Base-by-base conservation (phyloP, 345 rosid genomes). In the Durio zibethinus region DNA sequence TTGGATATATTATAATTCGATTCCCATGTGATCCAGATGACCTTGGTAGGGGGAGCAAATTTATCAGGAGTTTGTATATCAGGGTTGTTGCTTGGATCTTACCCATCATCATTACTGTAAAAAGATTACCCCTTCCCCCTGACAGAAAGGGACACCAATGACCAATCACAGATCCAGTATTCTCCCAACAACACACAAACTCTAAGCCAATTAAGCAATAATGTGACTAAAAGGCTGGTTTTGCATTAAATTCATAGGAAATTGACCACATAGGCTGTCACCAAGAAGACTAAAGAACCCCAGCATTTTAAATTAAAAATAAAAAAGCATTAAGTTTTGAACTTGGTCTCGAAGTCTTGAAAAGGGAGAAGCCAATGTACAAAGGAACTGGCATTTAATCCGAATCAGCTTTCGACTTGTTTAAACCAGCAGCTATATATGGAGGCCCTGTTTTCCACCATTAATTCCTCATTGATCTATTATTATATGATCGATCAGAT, bases 41-140 rank as follows among this genome's bases (percentile, higher is more conserved):
- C 75, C 69, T 73, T 77, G 76, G 47, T 52, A 25, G 42, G 76
- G 86, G 88, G 85, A 76, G 71, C 86, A 82, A 61, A 78, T 76
- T 76, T 73, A 57, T 72, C 15, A 43, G 68, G 47, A 80, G 88
- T 80, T 82, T 52, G 78, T 69, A 15, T 38, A 42, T 21, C 57
- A 74, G 79, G 76, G 62, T 60, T 76, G 81, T 18, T 79, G 80
- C 78, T 76, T 82, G 63, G 64, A 72, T 76, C 79, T 38, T 69
- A 62, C 76, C 64, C 33, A 42, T 57, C 79, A 67, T 53, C 69
- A 67, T 77, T 72, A 72, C 68, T 50, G 80, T 79, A 33, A 64
- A 57, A 36, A 60, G 23, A 60, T 59, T 40, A 60, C 38, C 57
- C 60, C 33, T 4, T 33, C 16, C 31, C 23, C 57, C 27, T 31